Base-by-base conservation (phyloP, 2,329 filamentous ascomycete species). In the Sclerotinia borealis region DNA sequence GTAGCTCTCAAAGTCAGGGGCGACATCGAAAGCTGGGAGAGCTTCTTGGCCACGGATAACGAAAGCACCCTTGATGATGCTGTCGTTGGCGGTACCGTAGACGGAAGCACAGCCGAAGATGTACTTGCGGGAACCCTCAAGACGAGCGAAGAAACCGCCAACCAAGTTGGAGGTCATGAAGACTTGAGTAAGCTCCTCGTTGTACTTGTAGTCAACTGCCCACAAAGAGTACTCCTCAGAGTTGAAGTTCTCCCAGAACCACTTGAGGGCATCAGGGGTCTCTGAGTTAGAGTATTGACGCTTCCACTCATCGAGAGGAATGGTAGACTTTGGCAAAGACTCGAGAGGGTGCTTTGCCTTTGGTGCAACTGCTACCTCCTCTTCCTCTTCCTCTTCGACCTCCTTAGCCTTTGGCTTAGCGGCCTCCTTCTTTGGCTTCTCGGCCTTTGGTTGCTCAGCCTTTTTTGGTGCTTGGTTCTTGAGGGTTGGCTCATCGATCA, bases 161-260 rank as follows among this genome's bases (percentile, higher is more conserved):
- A 99, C 93, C 79, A 98, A 83, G 87, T 99, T 99, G 85, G 90
- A 91, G 73, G 92, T 93, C 95, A 99, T 99, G 90, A 99, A 99
- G 76, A 90, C 90, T 79, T 95, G 83, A 76, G 92, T 97, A 72
- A 99, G 86, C 87, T 99, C 95, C 67, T 96, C 88, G 80, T 97
- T 96, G 86, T 99, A 99, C 88, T 96, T 97, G 88, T 96, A 99
- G 80, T 93, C 89, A 73, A 93, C 82, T 78, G 86, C 87, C 92
- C 92, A 99, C 78, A 99, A 81, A 63, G 92, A 96, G 86, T 95
- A 99, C 81, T 99, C 95, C 70, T 92, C 89, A 72, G 95, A 88
- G 76, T 95, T 93, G 80, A 87, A 86, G 79, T 96, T 92, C 82
- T 97, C 88, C 93, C 93, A 99, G 88, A 99, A 98, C 90, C 90